Evolutionary conservation across 345 rosid species (phyloP).

Genomic region (Populus alba): DNA sequence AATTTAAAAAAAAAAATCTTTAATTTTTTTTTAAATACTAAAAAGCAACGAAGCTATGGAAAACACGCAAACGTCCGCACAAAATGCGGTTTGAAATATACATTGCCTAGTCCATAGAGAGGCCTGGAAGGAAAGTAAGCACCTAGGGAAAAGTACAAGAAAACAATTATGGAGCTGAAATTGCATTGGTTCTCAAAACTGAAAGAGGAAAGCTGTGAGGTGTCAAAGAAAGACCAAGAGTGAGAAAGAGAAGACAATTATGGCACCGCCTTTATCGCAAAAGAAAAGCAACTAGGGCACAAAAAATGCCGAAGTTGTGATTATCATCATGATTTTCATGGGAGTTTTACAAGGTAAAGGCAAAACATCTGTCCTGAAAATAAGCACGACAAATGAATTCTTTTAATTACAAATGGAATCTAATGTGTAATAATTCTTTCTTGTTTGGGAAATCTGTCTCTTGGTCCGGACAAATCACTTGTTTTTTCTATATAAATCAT

Average conservation of each 20-base stretch:
- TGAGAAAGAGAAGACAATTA: background rate
- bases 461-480: no score
- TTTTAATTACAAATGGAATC: no score
- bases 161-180: conserved; percentile 1
- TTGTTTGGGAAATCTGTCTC: no score
- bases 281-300: conserved; percentile 4
- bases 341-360: background rate
- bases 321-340: conserved; percentile 23
- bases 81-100: no score
- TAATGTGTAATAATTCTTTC: no score
- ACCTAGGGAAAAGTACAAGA: background rate
- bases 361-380: no score
- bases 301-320: conserved; percentile 32
- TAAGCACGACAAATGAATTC: no score
- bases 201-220: background rate
- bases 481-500: no score
- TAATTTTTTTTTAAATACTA: no score
- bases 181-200: conserved; percentile 15
- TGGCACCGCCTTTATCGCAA: conserved; percentile 21
- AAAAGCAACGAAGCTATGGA: no score
- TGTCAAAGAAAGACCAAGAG: conserved; percentile 5
- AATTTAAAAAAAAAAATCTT: no score
- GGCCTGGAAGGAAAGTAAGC: background rate
- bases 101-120: background rate
- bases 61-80: no score